Percentiles rank a stretch among this genome's conserved stretches.
Evolutionary conservation across 805 yeast genomes (phyloP).

Genomic region (Metschnikowia lachancei): DNA sequence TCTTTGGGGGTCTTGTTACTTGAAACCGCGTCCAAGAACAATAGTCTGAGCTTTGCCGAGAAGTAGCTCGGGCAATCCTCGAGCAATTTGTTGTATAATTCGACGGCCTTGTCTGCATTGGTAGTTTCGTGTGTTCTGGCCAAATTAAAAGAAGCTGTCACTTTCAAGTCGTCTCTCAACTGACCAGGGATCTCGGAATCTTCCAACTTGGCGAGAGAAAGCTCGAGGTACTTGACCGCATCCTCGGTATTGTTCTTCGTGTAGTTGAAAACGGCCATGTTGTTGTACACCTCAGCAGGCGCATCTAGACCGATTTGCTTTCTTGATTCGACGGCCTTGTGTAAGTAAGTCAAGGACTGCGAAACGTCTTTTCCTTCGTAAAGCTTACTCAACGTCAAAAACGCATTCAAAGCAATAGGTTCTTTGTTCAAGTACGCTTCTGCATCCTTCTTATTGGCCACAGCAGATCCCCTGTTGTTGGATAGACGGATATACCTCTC

Average conservation of each 20-base stretch:
- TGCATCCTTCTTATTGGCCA: constrained; percentile 24
- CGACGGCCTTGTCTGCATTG: constrained; percentile 33
- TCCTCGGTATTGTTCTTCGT: constrained; percentile 57
- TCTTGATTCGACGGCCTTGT: constrained; percentile 56
- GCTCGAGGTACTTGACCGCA: constrained; percentile 55
- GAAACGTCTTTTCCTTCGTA: constrained; percentile 64
- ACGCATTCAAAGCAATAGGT: constrained; percentile 60
- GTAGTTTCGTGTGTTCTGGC: constrained; percentile 70
- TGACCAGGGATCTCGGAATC: constrained; percentile 40
- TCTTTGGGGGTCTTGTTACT: constrained; percentile 35
- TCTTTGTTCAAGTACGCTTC: constrained; percentile 41
- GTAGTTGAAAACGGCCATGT: constrained; percentile 80
- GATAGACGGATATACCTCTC: constrained; percentile 70
- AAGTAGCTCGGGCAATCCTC: constrained; percentile 63
- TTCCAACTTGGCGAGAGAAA: constrained; percentile 42
- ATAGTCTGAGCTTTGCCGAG: constrained; percentile 69
- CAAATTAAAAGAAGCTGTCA: constrained; percentile 54
- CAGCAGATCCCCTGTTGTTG: constrained; percentile 42
- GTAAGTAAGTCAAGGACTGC: constrained; percentile 63
- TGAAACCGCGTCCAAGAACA: constrained; percentile 57
- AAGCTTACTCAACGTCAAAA: constrained; percentile 63
- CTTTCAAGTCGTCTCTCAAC: constrained; percentile 28
- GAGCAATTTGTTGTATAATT: constrained; percentile 56
- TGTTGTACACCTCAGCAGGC: constrained; percentile 66
- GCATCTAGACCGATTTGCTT: constrained; percentile 42